These are phyloP conservation scores for Geotrichum klebahnii DNA, from an alignment of 1,139 yeast species.

Conservation along the genomic window DNA sequence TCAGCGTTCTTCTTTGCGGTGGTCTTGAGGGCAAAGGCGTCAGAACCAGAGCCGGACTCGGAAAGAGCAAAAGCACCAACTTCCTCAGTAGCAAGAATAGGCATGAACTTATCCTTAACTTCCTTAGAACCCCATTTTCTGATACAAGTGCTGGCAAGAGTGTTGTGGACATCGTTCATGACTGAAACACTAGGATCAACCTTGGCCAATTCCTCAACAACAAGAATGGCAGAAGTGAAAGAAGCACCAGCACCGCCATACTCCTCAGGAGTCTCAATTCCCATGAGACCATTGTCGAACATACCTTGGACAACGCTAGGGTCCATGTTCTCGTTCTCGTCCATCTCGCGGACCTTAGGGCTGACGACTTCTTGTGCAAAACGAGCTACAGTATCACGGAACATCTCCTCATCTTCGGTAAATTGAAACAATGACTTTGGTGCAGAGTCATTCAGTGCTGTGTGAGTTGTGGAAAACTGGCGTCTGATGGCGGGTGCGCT, in stretches of 20 bases:
- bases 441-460: background rate
- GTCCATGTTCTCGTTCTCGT: constrained; percentile 44
- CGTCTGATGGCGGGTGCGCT: background rate
- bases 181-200: constrained; percentile 46
- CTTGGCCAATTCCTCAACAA: constrained; percentile 46
- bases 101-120: constrained; percentile 41
- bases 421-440: constrained; percentile 27
- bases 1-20: constrained; percentile 39
- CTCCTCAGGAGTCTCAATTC: constrained; percentile 46
- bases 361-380: constrained; percentile 43
- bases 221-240: constrained; percentile 45
- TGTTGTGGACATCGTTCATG: constrained; percentile 46
- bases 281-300: constrained; percentile 46
- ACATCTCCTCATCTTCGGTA: constrained; percentile 44
- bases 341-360: constrained; percentile 45
- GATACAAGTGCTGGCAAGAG: constrained; percentile 44
- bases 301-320: constrained; percentile 38
- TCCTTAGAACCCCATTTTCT: constrained; percentile 41
- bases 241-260: constrained; percentile 47
- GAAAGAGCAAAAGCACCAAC: constrained; percentile 45
- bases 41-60: constrained; percentile 45
- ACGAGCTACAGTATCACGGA: constrained; percentile 41
- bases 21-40: constrained; percentile 45
- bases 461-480: constrained; percentile 6
- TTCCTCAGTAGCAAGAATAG: constrained; percentile 39